A percentile compares a stretch with the other conserved stretches of the same genome.
These are phyloP conservation scores for Lachnum nothofagi DNA, from an alignment of 2,329 filamentous ascomycete species.

Conservation along the genomic window DNA sequence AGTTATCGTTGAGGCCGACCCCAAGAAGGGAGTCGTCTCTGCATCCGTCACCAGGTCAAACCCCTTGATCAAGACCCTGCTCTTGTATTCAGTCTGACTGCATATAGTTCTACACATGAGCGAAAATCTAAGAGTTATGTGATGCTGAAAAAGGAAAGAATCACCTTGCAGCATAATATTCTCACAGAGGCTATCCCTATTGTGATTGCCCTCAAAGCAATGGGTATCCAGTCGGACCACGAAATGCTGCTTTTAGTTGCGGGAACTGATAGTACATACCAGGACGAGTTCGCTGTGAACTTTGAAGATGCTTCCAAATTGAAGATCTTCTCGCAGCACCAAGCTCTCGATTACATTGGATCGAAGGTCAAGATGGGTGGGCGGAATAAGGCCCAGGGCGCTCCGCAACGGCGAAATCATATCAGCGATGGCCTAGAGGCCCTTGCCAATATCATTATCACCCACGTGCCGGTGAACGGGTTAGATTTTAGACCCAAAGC, in stretches of 20 bases:
- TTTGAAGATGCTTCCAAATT: conserved; percentile 86
- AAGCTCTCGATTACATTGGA: conserved; percentile 90
- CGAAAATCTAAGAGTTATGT: conserved; percentile 98
- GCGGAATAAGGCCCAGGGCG: conserved; percentile 47
- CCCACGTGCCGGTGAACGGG: conserved; percentile 85
- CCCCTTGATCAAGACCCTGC: neutral
- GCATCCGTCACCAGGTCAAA: conserved; percentile 76
- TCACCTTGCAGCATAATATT: conserved; percentile 88
- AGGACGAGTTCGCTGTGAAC: conserved; percentile 92
- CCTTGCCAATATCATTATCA: conserved; percentile 85
- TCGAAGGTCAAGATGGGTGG: conserved; percentile 80
- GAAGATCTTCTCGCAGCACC: conserved; percentile 85
- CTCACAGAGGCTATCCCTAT: conserved; percentile 92
- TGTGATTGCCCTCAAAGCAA: conserved; percentile 84
- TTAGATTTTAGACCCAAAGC: conserved; percentile 97
- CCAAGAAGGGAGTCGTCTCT: conserved; percentile 88
- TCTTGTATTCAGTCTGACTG: conserved; percentile 10
- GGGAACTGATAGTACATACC: conserved; percentile 79
- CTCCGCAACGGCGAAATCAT: conserved; percentile 64
- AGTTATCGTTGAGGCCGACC: conserved; percentile 90
- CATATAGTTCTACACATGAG: conserved; percentile 82
- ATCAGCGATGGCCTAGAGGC: conserved; percentile 91
- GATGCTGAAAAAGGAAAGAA: conserved; percentile 84
- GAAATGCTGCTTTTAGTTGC: conserved; percentile 91
- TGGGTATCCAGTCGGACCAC: conserved; percentile 89